Conservation (phyloP, 2,329 filamentous ascomycete species). For the Grosmannia huntii region DNA sequence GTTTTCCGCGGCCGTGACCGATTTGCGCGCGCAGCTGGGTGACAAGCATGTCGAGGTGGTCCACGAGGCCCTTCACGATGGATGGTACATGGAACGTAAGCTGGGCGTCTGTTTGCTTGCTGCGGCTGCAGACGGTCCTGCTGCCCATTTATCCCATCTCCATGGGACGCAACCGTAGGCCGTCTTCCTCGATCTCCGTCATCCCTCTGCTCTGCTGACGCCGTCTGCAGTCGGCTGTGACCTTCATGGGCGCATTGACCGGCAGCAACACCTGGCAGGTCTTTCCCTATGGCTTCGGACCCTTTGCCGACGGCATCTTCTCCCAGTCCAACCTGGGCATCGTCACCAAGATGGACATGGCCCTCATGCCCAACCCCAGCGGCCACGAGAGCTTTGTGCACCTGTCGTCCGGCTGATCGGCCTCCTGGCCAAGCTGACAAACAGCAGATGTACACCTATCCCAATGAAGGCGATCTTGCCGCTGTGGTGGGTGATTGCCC, state of each 20-base stretch:
- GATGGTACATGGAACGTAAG: slow-evolving; percentile 24
- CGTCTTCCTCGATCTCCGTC: too few relatives aligned
- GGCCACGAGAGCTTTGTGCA: too few relatives aligned
- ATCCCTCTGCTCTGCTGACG: slow-evolving; percentile 7
- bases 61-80: slow-evolving; percentile 26
- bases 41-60: slow-evolving; percentile 26
- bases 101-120: not conserved
- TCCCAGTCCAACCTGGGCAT: too few relatives aligned
- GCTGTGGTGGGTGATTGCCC: slow-evolving; percentile 21
- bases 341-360: too few relatives aligned
- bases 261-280: too few relatives aligned
- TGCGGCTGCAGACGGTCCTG: slow-evolving; percentile 12
- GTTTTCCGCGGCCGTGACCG: slow-evolving; percentile 22
- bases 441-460: slow-evolving; percentile 21
- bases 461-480: slow-evolving; percentile 33
- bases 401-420: too few relatives aligned
- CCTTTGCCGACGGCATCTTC: too few relatives aligned
- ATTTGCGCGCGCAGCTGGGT: slow-evolving; percentile 22
- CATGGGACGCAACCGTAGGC: slow-evolving; percentile 18
- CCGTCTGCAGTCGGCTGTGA: slow-evolving; percentile 31
- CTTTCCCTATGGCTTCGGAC: too few relatives aligned
- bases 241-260: too few relatives aligned
- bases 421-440: not conserved
- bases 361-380: too few relatives aligned
- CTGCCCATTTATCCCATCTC: slow-evolving; percentile 25